phyloP scores from a whole-genome alignment of 2,329 filamentous ascomycete genomes.

The Aspergillus neotritici region DNA sequence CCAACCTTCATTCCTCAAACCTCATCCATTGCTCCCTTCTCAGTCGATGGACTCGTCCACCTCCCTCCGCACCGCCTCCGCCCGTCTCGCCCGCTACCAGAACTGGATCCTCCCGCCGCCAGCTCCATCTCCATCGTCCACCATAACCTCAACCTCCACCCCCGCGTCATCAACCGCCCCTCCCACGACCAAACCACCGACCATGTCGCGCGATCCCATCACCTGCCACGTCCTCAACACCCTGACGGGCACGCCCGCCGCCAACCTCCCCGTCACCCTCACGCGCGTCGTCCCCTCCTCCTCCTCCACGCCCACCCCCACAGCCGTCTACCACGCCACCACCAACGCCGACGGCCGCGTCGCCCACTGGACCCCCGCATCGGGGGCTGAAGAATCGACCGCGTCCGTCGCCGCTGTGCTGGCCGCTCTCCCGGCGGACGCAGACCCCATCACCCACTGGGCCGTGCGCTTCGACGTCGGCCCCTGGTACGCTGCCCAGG shows the following conservation, averaged over 20 bases:
- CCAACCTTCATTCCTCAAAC: no score
- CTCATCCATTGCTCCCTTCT: no score
- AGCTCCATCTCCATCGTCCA: background rate
- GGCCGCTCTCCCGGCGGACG: constrained; percentile 25
- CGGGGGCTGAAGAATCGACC: constrained; percentile 24
- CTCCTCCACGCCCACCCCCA: constrained; percentile 20
- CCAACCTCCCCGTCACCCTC: constrained; percentile 45
- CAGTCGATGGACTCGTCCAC: no score
- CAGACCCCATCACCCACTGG: constrained; percentile 41
- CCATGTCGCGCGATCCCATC: constrained; percentile 42
- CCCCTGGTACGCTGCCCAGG: constrained; percentile 43
- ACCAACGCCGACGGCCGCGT: constrained; percentile 45
- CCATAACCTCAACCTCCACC: background rate
- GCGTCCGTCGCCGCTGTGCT: constrained; percentile 30
- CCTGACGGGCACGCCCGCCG: constrained; percentile 40
- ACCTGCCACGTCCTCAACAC: constrained; percentile 49
- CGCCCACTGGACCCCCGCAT: constrained; percentile 36
- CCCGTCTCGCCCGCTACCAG: no score
- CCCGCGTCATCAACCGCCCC: background rate
- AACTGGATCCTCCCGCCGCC: background rate
- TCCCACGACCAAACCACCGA: constrained; percentile 11
- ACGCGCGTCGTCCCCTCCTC: constrained; percentile 53
- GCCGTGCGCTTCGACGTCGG: constrained; percentile 43
- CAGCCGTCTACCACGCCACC: constrained; percentile 32
- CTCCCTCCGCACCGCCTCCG: no score